Evolutionary conservation across 495 filamentous ascomycete species (phyloP), one percentile per base, ranked within the genome.

Genomic region (Cercophora samala): DNA sequence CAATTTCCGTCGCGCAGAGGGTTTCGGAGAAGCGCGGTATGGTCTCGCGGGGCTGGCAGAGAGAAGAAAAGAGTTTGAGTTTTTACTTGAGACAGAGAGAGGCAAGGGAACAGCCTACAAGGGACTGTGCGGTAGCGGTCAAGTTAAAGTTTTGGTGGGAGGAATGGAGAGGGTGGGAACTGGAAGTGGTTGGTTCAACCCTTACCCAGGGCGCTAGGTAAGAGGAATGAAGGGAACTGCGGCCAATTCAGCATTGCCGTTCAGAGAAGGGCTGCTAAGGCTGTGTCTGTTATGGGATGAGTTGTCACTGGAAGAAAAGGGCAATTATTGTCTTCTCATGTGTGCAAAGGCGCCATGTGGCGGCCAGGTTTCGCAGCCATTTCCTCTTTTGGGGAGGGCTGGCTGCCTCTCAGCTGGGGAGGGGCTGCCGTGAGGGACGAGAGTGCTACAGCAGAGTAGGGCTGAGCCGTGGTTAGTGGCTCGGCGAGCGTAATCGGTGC

Each of bases 311-410:
- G 37, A 46, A 46, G 5, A 46, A 13, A 17, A 46, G 13, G 37
- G 37, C 37, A 18, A 46, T 18, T 46, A 46, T 46, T 46, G 37
- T 46, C 37, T 46, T 46, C 37, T 46, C 37, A 46, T 5, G 37
- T 46, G 37, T 46, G 13, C 37, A 56, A 56, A 56, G 22, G 5
- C 53, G 53, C 15, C 53, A 56, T 56, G 53, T 56, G 53, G 53
- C 53, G 53, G 53, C 22, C 53, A 56, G 22, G n/a, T 23, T 56
- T 56, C 53, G 53, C 53, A 56, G 53, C 53, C n/a, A 21, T 56
- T 56, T 56, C 53, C 53, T 23, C n/a, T 56, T 56, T 56, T 56
- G 53, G 53, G 22, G 53, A 46, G 53, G 53, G 22, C 53, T 21
- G 22, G 53, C 53, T 56, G 53, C 53, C 53, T 56, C 53, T 23